Evolutionary conservation across 768 basidiomycete genomes (phyloP).

Genomic region (Phaeolepiota aurea): DNA sequence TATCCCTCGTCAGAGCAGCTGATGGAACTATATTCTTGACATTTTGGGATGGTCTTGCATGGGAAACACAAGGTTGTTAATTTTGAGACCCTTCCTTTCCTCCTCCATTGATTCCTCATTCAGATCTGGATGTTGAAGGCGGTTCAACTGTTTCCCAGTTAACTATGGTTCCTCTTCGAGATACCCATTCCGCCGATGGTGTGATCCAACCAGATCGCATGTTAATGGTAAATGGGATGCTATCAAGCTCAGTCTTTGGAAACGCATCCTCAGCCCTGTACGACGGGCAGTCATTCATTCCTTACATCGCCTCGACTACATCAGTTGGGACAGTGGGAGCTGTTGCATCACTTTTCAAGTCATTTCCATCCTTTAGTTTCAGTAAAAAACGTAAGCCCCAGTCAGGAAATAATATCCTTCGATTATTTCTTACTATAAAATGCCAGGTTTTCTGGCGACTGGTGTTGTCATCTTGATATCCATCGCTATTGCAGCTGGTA

Average conservation of each 20-base stretch:
- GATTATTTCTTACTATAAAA: slow-evolving; percentile 6
- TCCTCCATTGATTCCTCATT: background rate
- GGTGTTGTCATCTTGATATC: slow-evolving; percentile 96
- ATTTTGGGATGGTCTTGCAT: slow-evolving; percentile 78
- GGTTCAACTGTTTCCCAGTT: slow-evolving; percentile 72
- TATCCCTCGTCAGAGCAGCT: slow-evolving; percentile 28
- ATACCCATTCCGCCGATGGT: slow-evolving; percentile 61
- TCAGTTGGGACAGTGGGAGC: slow-evolving; percentile 60
- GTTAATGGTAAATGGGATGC: slow-evolving; percentile 78
- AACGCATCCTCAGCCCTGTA: slow-evolving; percentile 81
- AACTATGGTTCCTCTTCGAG: slow-evolving; percentile 81
- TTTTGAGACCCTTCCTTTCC: background rate
- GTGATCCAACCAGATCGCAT: slow-evolving; percentile 80
- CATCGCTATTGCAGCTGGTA: slow-evolving; percentile 92
- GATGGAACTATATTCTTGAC: slow-evolving; percentile 63
- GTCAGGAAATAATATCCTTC: slow-evolving; percentile 1
- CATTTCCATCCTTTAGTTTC: slow-evolving; percentile 72
- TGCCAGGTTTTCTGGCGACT: slow-evolving; percentile 74
- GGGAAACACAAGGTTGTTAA: slow-evolving; percentile 54
- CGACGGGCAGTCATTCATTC: slow-evolving; percentile 76
- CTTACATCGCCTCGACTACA: slow-evolving; percentile 69
- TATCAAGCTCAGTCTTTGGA: slow-evolving; percentile 64
- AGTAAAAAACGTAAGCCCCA: slow-evolving; percentile 54
- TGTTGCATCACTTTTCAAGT: slow-evolving; percentile 77
- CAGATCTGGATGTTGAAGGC: slow-evolving; percentile 48